Conservation (phyloP, 2,329 filamentous ascomycete genomes). For the Arthrobotrys sphaeroides region DNA sequence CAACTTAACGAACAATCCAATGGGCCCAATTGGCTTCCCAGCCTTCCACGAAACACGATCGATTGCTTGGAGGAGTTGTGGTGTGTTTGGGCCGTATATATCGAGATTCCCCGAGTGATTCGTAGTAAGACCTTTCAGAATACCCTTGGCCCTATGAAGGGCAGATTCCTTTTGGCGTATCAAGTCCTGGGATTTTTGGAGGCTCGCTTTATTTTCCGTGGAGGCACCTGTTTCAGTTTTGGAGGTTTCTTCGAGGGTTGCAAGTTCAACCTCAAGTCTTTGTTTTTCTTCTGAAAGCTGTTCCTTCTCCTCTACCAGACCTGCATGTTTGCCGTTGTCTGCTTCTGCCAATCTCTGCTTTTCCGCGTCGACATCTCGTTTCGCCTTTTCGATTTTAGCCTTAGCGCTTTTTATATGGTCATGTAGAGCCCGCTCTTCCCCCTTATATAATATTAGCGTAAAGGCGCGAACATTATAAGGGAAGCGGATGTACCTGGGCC, state of each 20-base stretch:
- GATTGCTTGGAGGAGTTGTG: conserved; percentile 74
- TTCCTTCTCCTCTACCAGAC: conserved; percentile 61
- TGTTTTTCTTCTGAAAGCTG: conserved; percentile 69
- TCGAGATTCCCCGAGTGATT: conserved; percentile 24
- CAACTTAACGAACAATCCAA: conserved; percentile 80
- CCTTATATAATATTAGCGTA: conserved; percentile 17
- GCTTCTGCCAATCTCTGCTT: conserved; percentile 41
- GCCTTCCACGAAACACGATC: conserved; percentile 74
- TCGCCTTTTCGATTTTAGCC: conserved; percentile 53
- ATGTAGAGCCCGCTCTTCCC: conserved; percentile 58
- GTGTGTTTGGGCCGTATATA: conserved; percentile 63
- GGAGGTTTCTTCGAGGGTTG: not conserved
- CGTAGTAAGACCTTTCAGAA: conserved; percentile 58
- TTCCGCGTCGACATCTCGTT: conserved; percentile 52
- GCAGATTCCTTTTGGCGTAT: conserved; percentile 54
- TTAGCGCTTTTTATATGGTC: conserved; percentile 48
- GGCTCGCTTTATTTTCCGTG: conserved; percentile 62
- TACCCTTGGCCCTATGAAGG: conserved; percentile 55
- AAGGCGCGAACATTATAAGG: not conserved
- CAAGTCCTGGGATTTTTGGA: conserved; percentile 56
- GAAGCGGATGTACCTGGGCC: conserved; percentile 7
- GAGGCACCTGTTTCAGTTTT: conserved; percentile 60
- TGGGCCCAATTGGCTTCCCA: conserved; percentile 79
- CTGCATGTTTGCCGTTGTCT: conserved; percentile 61
- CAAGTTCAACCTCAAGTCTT: conserved; percentile 71